Percentiles rank a stretch among this genome's conserved stretches.
phyloP scores from a whole-genome alignment of 495 filamentous ascomycete species.

The Hypoxylon trugodes region DNA sequence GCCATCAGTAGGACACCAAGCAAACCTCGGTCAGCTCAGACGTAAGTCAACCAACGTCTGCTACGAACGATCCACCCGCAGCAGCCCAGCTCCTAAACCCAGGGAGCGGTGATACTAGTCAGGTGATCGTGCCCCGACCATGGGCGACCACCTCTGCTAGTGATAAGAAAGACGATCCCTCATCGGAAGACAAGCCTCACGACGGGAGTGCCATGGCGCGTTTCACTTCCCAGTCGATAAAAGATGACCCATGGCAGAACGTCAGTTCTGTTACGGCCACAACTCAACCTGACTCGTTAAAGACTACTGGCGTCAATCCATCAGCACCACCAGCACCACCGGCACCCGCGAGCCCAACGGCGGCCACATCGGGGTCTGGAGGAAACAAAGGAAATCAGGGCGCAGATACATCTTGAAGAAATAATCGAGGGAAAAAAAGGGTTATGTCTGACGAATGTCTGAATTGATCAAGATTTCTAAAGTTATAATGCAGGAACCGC shows the following conservation, averaged over 20 bases:
- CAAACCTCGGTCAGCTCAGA: background rate
- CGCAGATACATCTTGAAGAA: background rate
- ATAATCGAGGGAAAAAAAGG: background rate
- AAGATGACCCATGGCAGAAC: constrained; percentile 27
- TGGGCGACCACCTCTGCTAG: constrained; percentile 11
- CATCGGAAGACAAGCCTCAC: background rate
- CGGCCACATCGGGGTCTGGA: constrained; percentile 29
- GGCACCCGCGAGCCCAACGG: constrained; percentile 8
- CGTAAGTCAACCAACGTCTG: background rate
- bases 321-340: background rate
- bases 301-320: background rate
- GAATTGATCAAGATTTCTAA: constrained; percentile 1
- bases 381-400: background rate
- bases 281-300: background rate
- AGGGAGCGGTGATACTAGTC: background rate
- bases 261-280: constrained; percentile 7
- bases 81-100: background rate
- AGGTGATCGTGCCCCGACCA: constrained; percentile 13
- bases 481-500: constrained; percentile 66
- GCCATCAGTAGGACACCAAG: background rate
- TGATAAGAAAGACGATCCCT: background rate
- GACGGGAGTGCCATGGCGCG: background rate
- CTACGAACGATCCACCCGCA: background rate
- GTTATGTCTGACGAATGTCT: background rate
- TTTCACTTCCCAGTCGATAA: constrained; percentile 22